Base-by-base conservation (phyloP, 2,329 filamentous ascomycete species). In the Fusarium verticillioides region DNA sequence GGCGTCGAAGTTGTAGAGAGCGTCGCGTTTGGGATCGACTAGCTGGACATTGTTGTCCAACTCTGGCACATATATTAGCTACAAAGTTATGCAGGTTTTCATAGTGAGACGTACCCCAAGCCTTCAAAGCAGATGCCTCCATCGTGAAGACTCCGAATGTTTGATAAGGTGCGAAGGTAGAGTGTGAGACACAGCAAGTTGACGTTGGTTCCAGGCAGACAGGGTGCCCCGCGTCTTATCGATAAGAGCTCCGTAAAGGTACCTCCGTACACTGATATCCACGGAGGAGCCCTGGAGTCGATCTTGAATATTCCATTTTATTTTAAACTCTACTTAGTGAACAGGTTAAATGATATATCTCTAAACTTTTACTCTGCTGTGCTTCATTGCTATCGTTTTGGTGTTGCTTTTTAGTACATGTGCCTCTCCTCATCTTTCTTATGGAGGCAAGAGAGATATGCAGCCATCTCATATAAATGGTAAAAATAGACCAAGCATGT, bases 11-110 rank as follows among this genome's bases (percentile, higher is more conserved):
- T 89, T 88, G 87, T 98, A 99, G 77, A 99, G 94, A 50, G 94
- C 94, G 83, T 99, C 96, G 79, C 94, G 93, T 75, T 90, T 90
- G 60, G 93, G 89, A 81, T 99, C 95, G 79, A 97, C 91, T 69
- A 98, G 89, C 80, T 92, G 89, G 83, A 95, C 86, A 69, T 92
- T 91, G 83, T 97, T 97, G 81, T 97, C 94, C 80, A 96, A 90
- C 88, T 97, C 96, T 97, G 69, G 43, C 61, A 60, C 44, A 19
- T 52, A 32, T 39, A 63, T 78, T 67, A 78, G 74, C 54, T 37
- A 19, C 19, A 23, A 7, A 10, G 2, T 21, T 34, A 16, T 44
- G 11, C 16, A 8, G 7, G 4, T 4, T 7, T 21, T 5, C 6
- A 4, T 7, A 34, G 30, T 19, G 21, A 23, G 18, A 10, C 54